A percentile compares a stretch with the other conserved stretches of the same genome.
Conservation (phyloP, 2,329 filamentous ascomycete species). For the Penicillium sp. region DNA sequence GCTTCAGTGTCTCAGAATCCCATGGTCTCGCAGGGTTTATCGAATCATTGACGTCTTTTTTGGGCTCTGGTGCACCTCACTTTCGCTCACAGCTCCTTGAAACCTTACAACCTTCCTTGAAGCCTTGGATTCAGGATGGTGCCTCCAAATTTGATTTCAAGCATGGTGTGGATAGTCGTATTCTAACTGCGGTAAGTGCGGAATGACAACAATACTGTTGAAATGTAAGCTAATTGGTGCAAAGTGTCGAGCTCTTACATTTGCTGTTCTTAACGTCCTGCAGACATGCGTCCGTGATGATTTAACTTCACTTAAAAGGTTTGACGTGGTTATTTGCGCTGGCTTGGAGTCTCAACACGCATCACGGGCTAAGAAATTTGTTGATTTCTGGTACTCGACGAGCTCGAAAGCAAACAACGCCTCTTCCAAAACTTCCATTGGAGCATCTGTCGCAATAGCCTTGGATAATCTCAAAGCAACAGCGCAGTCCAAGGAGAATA, state of each 20-base stretch:
- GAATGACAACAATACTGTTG: neutral
- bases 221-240: constrained; percentile 19
- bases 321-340: constrained; percentile 54
- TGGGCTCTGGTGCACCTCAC: constrained; percentile 51
- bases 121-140: constrained; percentile 38
- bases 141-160: constrained; percentile 27
- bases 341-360: constrained; percentile 56
- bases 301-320: constrained; percentile 48
- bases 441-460: constrained; percentile 52
- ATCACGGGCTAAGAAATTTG: constrained; percentile 52
- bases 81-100: constrained; percentile 59
- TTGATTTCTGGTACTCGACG: constrained; percentile 68
- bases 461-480: neutral
- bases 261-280: constrained; percentile 32
- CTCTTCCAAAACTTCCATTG: constrained; percentile 66
- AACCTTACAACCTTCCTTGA: constrained; percentile 55
- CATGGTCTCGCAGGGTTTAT: constrained; percentile 52
- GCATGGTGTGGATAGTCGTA: constrained; percentile 30
- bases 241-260: constrained; percentile 36
- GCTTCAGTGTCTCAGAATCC: constrained; percentile 42
- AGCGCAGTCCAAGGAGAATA: neutral
- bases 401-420: constrained; percentile 61
- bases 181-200: constrained; percentile 37
- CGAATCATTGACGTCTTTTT: constrained; percentile 54
- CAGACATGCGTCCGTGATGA: constrained; percentile 30